phyloP scores from a whole-genome alignment of 768 basidiomycete species.

The Fomitopsis serialis region DNA sequence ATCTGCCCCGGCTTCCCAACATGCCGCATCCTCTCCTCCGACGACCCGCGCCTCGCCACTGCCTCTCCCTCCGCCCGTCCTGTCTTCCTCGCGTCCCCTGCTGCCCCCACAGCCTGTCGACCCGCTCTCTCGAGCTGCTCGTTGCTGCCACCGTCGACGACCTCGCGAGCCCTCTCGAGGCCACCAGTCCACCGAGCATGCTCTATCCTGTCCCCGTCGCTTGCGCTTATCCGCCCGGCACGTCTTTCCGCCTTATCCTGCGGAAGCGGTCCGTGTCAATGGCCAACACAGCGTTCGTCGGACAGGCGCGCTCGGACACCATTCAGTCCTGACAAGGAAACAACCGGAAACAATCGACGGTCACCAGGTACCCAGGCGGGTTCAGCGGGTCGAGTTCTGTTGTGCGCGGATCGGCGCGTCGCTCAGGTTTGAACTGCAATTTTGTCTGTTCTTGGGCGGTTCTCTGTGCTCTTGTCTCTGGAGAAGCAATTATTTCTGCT shows the following conservation, averaged over 20 bases:
- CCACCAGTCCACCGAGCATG: too few species aligned
- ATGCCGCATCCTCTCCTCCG: background rate
- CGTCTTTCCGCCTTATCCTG: background rate
- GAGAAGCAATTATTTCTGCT: background rate
- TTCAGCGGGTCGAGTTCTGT: background rate
- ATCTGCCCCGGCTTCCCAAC: slow-evolving; percentile 6
- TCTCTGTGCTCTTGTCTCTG: background rate
- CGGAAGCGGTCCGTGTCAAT: background rate
- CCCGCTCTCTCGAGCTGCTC: background rate
- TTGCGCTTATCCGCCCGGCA: background rate
- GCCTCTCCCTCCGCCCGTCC: background rate
- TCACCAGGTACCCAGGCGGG: background rate
- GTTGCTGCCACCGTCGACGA: too few species aligned
- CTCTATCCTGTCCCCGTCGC: background rate
- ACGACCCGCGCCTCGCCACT: background rate
- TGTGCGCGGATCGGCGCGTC: background rate
- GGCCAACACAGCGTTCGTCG: background rate
- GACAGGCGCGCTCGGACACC: background rate
- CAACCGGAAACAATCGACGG: background rate
- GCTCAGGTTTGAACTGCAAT: background rate
- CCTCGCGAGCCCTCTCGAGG: too few species aligned
- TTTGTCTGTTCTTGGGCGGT: background rate
- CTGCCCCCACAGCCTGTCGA: background rate
- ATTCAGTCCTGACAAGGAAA: background rate
- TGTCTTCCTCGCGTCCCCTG: background rate